Evolutionary conservation across 2,329 filamentous ascomycete genomes (phyloP), one percentile per base, ranked within the genome.

Genomic region (Aspergillus sp.): DNA sequence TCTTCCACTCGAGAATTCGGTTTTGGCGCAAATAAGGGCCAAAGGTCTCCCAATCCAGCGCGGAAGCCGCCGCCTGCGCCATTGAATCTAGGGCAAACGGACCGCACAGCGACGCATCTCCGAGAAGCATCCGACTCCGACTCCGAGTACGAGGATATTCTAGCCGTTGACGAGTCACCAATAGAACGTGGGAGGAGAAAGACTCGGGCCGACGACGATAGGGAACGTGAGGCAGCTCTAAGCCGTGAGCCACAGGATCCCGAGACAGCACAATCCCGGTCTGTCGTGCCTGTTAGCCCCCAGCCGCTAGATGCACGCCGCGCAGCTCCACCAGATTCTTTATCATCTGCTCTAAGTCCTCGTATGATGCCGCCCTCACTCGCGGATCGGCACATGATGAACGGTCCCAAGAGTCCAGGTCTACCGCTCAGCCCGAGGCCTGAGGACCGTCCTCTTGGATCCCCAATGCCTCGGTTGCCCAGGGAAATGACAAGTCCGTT

Each of bases 11-110:
- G 67, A 15, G 59, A 66, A 19, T 30, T 59, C n/a, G 63, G 59
- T 4, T 64, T 68, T 22, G 46, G 63, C 23, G 63, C 63, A 48
- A 61, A 62, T n/a, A 66, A 65, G 46, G 62, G 60, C 22, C 64
- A 65, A 43, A 68, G 62, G 58, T 58, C 84, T 9, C 83, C 85
- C 2, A 84, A 87, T 1, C 88, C 89, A 15, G 85, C 86, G 54
- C 86, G 93, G 62, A 97, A 96, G 75, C 87, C 89, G 6, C 93
- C 93, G 3, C 94, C 94, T 51, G 91, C 92, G 13, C 93, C 94
- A 2, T 77, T 98, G 57, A 89, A 93, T 71, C 82, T 98, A 25
- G 84, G 83, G 23, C 79, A 79, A 63, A 73, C 74, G 19, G 76
- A 77, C 11, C 74, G 72, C 49, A 69, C 80, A 41, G 80, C 78